phyloP scores from a whole-genome alignment of 345 rosid species.

The Adansonia digitata region DNA sequence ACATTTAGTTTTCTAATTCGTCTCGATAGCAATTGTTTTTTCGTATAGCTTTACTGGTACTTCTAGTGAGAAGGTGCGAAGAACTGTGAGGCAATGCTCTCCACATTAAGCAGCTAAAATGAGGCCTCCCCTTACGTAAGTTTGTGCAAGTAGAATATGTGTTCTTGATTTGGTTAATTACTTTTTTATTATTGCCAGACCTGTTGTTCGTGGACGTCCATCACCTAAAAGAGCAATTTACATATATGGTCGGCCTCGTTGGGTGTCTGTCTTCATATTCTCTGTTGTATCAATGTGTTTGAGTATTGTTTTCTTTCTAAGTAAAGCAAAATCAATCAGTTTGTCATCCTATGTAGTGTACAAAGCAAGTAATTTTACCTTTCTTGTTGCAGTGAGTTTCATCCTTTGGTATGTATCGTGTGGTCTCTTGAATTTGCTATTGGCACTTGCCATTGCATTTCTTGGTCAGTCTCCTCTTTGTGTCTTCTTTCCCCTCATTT shows the following conservation, averaged over 20 bases:
- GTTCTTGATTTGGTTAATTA: constrained; percentile 14
- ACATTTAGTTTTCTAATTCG: neutral
- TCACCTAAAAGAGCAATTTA: constrained; percentile 72
- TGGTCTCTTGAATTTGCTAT: constrained; percentile 71
- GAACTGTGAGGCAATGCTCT: constrained; percentile 82
- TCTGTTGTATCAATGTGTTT: constrained; percentile 43
- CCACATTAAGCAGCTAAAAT: constrained; percentile 93
- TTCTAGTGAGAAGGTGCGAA: constrained; percentile 79
- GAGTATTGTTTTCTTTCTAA: neutral
- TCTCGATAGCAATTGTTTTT: constrained; percentile 15
- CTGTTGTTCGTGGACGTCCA: constrained; percentile 91
- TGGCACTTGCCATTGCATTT: constrained; percentile 80
- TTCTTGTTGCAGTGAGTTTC: constrained; percentile 48
- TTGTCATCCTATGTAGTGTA: neutral
- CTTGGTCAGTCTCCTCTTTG: constrained; percentile 46
- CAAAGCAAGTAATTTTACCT: constrained; percentile 1
- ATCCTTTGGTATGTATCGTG: constrained; percentile 78
- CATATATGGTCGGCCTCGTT: constrained; percentile 86
- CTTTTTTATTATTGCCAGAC: constrained; percentile 42
- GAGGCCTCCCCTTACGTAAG: constrained; percentile 89
- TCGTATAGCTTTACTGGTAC: constrained; percentile 83
- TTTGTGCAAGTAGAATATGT: neutral
- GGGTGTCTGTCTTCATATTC: constrained; percentile 73
- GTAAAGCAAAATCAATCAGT: neutral
- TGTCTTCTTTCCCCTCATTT: constrained; percentile 9